Evolutionary conservation across 129 eudicot species (phyloP).

Genomic region (Flaveria sonorensis): DNA sequence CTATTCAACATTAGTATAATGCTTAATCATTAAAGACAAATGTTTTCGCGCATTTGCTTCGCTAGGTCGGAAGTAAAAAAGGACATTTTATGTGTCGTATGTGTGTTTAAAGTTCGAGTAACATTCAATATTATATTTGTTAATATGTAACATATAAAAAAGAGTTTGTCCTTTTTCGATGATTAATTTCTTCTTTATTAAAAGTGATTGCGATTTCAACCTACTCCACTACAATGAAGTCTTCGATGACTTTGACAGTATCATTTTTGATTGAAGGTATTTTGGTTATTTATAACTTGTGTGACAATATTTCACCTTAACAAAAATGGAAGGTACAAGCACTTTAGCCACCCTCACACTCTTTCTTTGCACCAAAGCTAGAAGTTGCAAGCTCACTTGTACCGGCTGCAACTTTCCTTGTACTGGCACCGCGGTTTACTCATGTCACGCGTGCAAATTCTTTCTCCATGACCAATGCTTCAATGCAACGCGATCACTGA

Average conservation of each 20-base stretch:
- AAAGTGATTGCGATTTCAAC: neutral
- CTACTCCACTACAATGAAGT: slow-evolving; percentile 6
- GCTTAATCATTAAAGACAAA: no score
- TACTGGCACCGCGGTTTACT: slow-evolving; percentile 28
- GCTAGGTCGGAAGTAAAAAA: no score
- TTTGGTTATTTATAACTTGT: slow-evolving; percentile 6
- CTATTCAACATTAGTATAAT: no score
- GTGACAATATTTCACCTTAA: neutral
- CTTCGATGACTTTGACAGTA: slow-evolving; percentile 2
- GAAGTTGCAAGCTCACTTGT: slow-evolving; percentile 27
- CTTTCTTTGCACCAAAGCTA: slow-evolving; percentile 23
- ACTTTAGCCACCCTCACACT: slow-evolving; percentile 36
- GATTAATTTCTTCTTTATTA: no score
- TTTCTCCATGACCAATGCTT: slow-evolving; percentile 33
- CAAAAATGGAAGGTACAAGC: slow-evolving; percentile 12
- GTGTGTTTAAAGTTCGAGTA: no score
- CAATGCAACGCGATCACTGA: slow-evolving; percentile 8
- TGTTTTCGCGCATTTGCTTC: no score
- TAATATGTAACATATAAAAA: no score
- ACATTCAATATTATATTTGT: no score
- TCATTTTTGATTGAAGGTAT: neutral
- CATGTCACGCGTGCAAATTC: slow-evolving; percentile 20
- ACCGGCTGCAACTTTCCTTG: slow-evolving; percentile 33
- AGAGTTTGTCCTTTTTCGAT: no score
- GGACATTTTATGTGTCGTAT: no score